Base-by-base conservation (phyloP, 768 basidiomycete species). In the Fibroporia radiculosa region DNA sequence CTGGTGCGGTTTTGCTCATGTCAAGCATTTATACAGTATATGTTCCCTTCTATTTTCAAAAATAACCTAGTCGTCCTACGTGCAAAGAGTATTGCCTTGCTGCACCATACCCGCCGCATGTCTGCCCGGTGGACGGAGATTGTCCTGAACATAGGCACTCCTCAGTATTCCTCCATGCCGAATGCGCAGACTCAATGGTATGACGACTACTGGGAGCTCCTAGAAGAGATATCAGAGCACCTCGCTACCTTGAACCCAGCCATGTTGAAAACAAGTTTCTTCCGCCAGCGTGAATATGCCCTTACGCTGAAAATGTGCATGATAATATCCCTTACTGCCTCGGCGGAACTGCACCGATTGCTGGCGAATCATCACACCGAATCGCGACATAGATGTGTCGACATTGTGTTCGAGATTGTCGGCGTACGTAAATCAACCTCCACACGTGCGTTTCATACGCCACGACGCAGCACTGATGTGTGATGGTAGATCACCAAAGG, bases 281-380 rank as follows among this genome's bases (percentile, higher is more conserved):
- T 46, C 37, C 35, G 31, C 19, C 50, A 55, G 28, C 50, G 49
- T 14, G 49, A 47, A 37, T 39, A 50, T 18, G 48, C 45, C 22
- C 47, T 57, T 22, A 41, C 46, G 36, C 48, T 55, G 36, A 59
- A 55, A 47, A 49, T 59, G 47, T 53, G 48, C 32, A 32, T 52
- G 34, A 53, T 59, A 40, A 45, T 59, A 35, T 42, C 50, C 13
- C 47, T 59, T 41, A 40, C 58, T 28, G 56, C 52, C 23, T 42
- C 52, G 40, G 48, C 56, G 18, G 56, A 55, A 44, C 49, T 59
- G 29, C 53, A 57, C 31, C 52, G 56, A 33, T 45, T 57, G 39
- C 42, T 53, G 18, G 49, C 47, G 28, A 42, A 47, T 27, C 40
- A 49, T 37, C 55, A 59, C 40, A 18, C 40, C 3, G 55, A 59